Percentiles rank a stretch among this genome's conserved stretches.
These are phyloP conservation scores for Erodium moschatum DNA, from an alignment of 441 rosid species.

Conservation along the genomic window DNA sequence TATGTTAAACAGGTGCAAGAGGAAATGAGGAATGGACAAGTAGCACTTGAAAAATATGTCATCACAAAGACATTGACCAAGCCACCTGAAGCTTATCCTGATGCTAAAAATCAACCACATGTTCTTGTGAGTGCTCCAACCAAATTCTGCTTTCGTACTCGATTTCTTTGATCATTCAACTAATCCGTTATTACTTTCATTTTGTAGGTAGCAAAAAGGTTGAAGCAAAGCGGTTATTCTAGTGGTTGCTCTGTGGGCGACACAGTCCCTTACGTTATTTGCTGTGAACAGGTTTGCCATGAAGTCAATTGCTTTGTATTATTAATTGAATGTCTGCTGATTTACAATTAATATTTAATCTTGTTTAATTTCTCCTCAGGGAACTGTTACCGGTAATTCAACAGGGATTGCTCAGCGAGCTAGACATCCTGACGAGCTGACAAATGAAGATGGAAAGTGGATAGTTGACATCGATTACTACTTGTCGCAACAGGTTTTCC, in stretches of 20 bases:
- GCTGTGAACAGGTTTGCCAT: conserved; percentile 73
- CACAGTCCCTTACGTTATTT: conserved; percentile 84
- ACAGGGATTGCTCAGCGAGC: conserved; percentile 89
- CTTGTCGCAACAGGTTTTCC: conserved; percentile 56
- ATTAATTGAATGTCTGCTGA: not conserved
- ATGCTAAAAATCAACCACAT: conserved; percentile 95
- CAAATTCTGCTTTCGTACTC: not conserved
- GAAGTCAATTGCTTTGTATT: conserved; percentile 14
- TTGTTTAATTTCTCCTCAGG: conserved; percentile 36
- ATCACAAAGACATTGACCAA: conserved; percentile 91
- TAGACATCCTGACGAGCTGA: conserved; percentile 91
- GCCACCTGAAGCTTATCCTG: conserved; percentile 88
- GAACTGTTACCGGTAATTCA: conserved; percentile 43
- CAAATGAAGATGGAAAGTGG: conserved; percentile 70
- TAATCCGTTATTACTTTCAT: conserved; percentile 18
- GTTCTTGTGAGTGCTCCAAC: conserved; percentile 53
- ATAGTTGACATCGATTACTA: conserved; percentile 90
- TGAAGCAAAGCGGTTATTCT: conserved; percentile 80
- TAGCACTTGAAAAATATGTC: conserved; percentile 76
- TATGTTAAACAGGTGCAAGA: conserved; percentile 62
- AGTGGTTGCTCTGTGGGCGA: conserved; percentile 80
- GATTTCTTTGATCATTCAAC: conserved; percentile 10
- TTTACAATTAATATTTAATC: conserved; percentile 1
- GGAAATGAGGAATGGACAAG: conserved; percentile 89
- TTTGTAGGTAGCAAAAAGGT: conserved; percentile 76